Evolutionary conservation across 371 early-diverging fungal species (phyloP).

Genomic region (Antonospora locustae): DNA sequence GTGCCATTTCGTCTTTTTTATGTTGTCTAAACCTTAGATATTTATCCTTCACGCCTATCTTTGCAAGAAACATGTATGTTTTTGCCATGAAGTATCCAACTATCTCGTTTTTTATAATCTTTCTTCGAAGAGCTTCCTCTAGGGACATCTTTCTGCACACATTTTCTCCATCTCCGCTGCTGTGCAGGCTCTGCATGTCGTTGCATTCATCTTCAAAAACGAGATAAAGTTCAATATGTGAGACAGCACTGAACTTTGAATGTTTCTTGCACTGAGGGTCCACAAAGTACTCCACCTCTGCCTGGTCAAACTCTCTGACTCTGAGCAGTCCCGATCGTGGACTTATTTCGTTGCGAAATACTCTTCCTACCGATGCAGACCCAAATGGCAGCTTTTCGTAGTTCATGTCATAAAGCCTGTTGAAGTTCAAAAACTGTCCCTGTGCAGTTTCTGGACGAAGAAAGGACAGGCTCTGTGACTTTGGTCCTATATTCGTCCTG

Average conservation of each 20-base stretch:
- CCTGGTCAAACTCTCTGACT: slow-evolving; percentile 96
- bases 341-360: slow-evolving; percentile 97
- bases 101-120: slow-evolving; percentile 80
- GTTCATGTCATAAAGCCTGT: slow-evolving; percentile 83
- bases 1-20: slow-evolving; percentile 98
- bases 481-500: slow-evolving; percentile 86
- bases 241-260: slow-evolving; percentile 69
- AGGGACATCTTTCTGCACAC: slow-evolving; percentile 63
- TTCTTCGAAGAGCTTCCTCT: slow-evolving; percentile 74
- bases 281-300: slow-evolving; percentile 97
- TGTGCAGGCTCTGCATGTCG: slow-evolving; percentile 17
- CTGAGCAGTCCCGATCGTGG: slow-evolving; percentile 88
- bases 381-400: slow-evolving; percentile 95
- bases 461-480: slow-evolving; percentile 66
- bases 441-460: slow-evolving; percentile 98
- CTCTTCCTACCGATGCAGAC: slow-evolving; percentile 87
- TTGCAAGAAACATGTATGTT: slow-evolving; percentile 73
- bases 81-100: slow-evolving; percentile 93
- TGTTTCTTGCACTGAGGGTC: slow-evolving; percentile 81
- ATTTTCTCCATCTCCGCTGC: slow-evolving; percentile 60
- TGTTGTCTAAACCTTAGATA: slow-evolving; percentile 93
- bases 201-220: slow-evolving; percentile 55
- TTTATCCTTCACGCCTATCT: slow-evolving; percentile 75
- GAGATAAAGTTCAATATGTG: slow-evolving; percentile 63
- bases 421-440: slow-evolving; percentile 96